phyloP scores from a whole-genome alignment of 2,329 filamentous ascomycete genomes.

The Didymella arachidicola region DNA sequence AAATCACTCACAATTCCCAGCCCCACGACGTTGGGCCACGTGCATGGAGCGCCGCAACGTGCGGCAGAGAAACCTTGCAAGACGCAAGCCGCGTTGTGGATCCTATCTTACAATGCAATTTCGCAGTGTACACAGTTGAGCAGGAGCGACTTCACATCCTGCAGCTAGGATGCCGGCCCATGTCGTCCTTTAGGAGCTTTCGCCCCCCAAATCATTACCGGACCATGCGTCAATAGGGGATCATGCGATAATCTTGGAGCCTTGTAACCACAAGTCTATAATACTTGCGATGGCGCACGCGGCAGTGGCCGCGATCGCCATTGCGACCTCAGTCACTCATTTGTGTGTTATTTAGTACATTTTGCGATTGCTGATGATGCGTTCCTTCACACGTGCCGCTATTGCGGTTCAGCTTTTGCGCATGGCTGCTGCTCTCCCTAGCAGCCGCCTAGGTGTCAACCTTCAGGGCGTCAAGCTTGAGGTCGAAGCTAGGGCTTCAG shows the following conservation, averaged over 20 bases:
- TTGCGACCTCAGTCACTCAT: conserved; percentile 1
- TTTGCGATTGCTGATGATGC: conserved; percentile 25
- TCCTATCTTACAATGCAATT: conserved; percentile 12
- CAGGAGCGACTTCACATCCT: background rate
- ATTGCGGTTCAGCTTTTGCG: conserved; percentile 27
- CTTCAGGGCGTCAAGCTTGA: background rate
- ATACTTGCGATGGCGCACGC: background rate
- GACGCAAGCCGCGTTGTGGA: conserved; percentile 17
- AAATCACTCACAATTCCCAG: background rate
- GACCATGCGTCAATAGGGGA: conserved; percentile 11
- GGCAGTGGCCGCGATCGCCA: conserved; percentile 2
- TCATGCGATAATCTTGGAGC: conserved; percentile 1
- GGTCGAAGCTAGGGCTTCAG: conserved; percentile 10
- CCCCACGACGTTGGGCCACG: background rate
- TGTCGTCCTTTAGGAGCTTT: conserved; percentile 5
- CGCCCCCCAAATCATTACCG: conserved; percentile 3
- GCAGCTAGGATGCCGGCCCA: conserved; percentile 8
- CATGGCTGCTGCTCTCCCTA: conserved; percentile 24
- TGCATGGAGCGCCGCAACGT: conserved; percentile 5
- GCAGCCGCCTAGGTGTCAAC: background rate
- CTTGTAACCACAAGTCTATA: conserved; percentile 12
- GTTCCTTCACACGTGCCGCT: conserved; percentile 25
- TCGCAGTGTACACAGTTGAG: conserved; percentile 7
- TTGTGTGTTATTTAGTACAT: conserved; percentile 1
- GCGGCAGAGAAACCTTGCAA: conserved; percentile 15